Conservation (phyloP, 2,329 filamentous ascomycete species). For the Rhynchosporium agropyri region DNA sequence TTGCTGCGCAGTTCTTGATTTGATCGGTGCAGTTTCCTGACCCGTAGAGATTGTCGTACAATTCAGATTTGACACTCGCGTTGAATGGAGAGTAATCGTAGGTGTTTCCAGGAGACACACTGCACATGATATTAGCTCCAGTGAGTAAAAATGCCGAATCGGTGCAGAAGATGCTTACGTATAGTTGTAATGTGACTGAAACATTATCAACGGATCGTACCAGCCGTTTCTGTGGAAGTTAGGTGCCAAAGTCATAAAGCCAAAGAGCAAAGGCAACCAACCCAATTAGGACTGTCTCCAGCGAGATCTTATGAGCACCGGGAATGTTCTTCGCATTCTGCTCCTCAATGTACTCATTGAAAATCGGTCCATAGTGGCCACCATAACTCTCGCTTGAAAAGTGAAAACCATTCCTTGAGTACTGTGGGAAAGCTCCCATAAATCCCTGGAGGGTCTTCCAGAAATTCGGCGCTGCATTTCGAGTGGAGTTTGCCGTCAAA, state of each 20-base stretch:
- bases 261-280: constrained; percentile 9
- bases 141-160: background rate
- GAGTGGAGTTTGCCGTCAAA: constrained; percentile 55
- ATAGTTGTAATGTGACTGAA: constrained; percentile 60
- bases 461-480: constrained; percentile 58
- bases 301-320: constrained; percentile 50
- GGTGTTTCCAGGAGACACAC: constrained; percentile 53
- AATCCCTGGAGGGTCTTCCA: constrained; percentile 65
- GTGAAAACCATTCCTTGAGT: constrained; percentile 53
- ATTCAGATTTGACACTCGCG: constrained; percentile 50
- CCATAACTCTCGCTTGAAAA: constrained; percentile 61
- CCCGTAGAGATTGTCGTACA: constrained; percentile 64
- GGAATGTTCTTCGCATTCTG: constrained; percentile 61
- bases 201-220: constrained; percentile 59
- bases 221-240: constrained; percentile 51
- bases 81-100: constrained; percentile 58
- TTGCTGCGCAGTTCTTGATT: constrained; percentile 56
- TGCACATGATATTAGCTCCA: constrained; percentile 5
- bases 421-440: constrained; percentile 61
- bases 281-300: constrained; percentile 56
- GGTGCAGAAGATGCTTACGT: constrained; percentile 38
- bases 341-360: constrained; percentile 58
- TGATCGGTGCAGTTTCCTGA: constrained; percentile 62
- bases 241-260: constrained; percentile 2
- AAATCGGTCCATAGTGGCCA: constrained; percentile 61